phyloP scores from a whole-genome alignment of 2,329 filamentous ascomycete species.

The Tetracladium maxilliforme region DNA sequence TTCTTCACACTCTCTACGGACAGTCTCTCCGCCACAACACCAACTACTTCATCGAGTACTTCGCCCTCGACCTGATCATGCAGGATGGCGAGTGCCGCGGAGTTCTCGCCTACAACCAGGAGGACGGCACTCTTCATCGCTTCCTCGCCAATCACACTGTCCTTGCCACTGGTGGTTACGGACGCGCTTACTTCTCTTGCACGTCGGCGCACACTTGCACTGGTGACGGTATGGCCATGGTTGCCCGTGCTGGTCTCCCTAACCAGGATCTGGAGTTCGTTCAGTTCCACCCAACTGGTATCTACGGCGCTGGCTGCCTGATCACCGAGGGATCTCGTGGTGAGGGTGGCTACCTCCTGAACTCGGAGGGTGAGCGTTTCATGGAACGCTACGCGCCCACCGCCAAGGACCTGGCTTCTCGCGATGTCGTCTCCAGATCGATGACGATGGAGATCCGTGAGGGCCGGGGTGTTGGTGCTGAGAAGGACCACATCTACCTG shows the following conservation, averaged over 20 bases:
- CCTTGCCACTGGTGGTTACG: slow-evolving; percentile 91
- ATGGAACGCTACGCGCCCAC: slow-evolving; percentile 98
- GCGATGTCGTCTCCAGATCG: slow-evolving; percentile 91
- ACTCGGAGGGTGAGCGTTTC: slow-evolving; percentile 96
- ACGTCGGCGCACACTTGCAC: slow-evolving; percentile 98
- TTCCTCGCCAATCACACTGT: slow-evolving; percentile 97
- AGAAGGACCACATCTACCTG: slow-evolving; percentile 98
- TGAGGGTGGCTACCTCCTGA: slow-evolving; percentile 94
- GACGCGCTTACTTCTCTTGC: slow-evolving; percentile 95
- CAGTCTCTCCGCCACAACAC: slow-evolving; percentile 96
- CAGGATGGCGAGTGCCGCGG: slow-evolving; percentile 93
- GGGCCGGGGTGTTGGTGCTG: slow-evolving; percentile 87
- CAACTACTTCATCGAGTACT: slow-evolving; percentile 99
- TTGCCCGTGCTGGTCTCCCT: slow-evolving; percentile 88
- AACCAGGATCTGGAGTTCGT: slow-evolving; percentile 99
- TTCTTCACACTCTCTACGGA: slow-evolving; percentile 96
- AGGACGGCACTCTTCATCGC: slow-evolving; percentile 93
- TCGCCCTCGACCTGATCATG: slow-evolving; percentile 94
- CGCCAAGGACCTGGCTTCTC: slow-evolving; percentile 91
- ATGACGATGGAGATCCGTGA: slow-evolving; percentile 99
- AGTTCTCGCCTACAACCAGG: slow-evolving; percentile 95
- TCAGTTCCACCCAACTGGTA: slow-evolving; percentile 97
- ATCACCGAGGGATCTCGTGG: slow-evolving; percentile 97
- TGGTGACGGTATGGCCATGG: slow-evolving; percentile 99
- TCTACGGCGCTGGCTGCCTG: slow-evolving; percentile 94